Base-by-base conservation (phyloP, 345 rosid species). In the Passiflora organensis region DNA sequence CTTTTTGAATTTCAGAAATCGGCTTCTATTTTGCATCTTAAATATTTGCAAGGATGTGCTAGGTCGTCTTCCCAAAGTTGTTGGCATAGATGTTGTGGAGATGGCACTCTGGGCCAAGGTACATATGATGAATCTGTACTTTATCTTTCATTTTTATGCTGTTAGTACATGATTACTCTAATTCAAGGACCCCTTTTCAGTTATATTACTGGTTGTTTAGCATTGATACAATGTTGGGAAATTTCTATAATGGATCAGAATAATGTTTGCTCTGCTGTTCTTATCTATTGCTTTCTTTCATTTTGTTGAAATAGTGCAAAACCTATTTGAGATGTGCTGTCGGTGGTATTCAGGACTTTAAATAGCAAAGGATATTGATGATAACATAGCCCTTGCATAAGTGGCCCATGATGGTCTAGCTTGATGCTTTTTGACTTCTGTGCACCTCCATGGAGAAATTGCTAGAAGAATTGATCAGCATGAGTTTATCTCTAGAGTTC, bases 81-180 rank as follows among this genome's bases (percentile, higher is more conserved):
- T 69, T 41, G 73, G 73, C 55, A 44, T 69, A 58, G 73, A 69
- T 58, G 60, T 69, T 16, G 73, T 69, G 51, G 73, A 69, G 59
- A 69, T 69, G 73, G 73, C 73, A 20, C 64, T 69, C 15, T 69
- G 73, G 73, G 99, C 97, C 66, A 93, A 93, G 99, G 97, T 93
- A 62, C 38, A 17, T 32, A 20, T 14, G 28, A 32, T 47, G 41
- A 59, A 46, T 43, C 43, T 52, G 59, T 61, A 41, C 58, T 32
- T 54, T 65, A 60, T 63, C 53, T 67, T 63, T 36, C 52, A 48
- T 17, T 32, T 18, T 16, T 43, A 10, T 47, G 14, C 24, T 47
- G 15, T 49, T 37, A 13, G 25, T 24, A 1, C 11, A 47, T 48
- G 2, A 34, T 28, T 53, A 21, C 12, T 51, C 32, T 49, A 32